phyloP scores from a whole-genome alignment of 2,329 filamentous ascomycete genomes.

The Talaromyces sp. region DNA sequence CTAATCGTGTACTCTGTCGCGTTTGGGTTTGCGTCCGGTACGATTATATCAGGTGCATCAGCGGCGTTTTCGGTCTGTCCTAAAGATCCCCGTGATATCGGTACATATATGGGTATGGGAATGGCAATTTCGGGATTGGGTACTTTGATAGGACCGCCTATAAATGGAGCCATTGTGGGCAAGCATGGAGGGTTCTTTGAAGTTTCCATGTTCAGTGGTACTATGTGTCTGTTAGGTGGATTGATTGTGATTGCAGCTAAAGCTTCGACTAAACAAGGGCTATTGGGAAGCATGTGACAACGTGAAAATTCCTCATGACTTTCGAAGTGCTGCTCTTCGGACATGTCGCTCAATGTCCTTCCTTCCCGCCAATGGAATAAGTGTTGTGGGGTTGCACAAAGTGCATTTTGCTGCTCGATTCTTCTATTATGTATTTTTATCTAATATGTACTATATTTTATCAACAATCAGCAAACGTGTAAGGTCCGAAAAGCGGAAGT shows the following conservation, averaged over 20 bases:
- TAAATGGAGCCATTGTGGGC: constrained; percentile 46
- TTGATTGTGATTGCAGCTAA: constrained; percentile 36
- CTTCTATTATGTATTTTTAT: neutral
- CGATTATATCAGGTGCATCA: constrained; percentile 28
- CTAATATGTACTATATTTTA: neutral
- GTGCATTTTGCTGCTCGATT: neutral
- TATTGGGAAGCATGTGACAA: constrained; percentile 30
- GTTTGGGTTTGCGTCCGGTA: constrained; percentile 35
- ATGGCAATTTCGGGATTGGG: constrained; percentile 40
- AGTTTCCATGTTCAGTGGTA: constrained; percentile 37
- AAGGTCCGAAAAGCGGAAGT: neutral
- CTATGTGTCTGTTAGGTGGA: constrained; percentile 14
- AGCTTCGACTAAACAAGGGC: constrained; percentile 33
- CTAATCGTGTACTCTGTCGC: constrained; percentile 31
- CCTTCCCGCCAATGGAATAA: neutral
- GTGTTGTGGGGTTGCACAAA: neutral
- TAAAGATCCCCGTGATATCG: constrained; percentile 19
- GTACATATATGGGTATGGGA: constrained; percentile 24
- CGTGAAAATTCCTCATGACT: neutral
- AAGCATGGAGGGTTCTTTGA: constrained; percentile 40
- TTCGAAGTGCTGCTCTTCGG: neutral
- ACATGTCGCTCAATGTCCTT: neutral
- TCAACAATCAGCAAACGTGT: neutral
- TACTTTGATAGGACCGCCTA: constrained; percentile 48
- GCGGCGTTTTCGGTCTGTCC: constrained; percentile 20